Evolutionary conservation across 768 basidiomycete species (phyloP), one percentile per base, ranked within the genome.

Genomic region (Rhodotorula kratochvilovae): DNA sequence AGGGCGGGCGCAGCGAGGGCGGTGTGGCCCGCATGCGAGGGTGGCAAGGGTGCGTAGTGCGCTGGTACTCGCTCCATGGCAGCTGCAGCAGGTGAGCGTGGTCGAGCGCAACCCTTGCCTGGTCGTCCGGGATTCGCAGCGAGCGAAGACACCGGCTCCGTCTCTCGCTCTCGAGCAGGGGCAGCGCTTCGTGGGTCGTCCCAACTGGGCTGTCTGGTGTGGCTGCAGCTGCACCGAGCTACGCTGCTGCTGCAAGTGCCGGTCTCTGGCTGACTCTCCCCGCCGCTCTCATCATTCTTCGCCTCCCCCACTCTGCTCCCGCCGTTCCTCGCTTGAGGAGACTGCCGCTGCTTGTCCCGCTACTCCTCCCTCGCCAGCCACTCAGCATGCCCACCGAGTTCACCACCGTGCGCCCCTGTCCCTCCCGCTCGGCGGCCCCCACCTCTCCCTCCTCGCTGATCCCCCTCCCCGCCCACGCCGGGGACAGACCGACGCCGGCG

Each of bases 321-420:
- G 19, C 54, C 16, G 3, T 11, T 35, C 51, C 16, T 51, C 48
- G 25, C n/a, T n/a, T n/a, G n/a, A n/a, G n/a, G n/a, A n/a, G n/a
- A n/a, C n/a, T 27, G 7, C 48, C 48, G n/a, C 51, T 29, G 4
- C 51, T 29, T 51, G 11, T 8, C 51, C n/a, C 10, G 10, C 33
- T 11, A 6, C 7, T 5, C 35, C 39, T 58, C 36, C 27, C 25
- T 25, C 23, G 12, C 36, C 36, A 16, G 4, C 16, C n/a, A 10
- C 16, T 2, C 48, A 60, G 35, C 31, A 70, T 66, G 63, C 63
- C 63, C 21, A 70, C 69, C 43, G 69, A 70, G 42, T 70, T 70
- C 69, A 54, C 39, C 17, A 70, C 63, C 11, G 69, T 65, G 12
- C n/a, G 69, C 11, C 36, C 19, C 29, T 33, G 12, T 17, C 58